phyloP scores from a whole-genome alignment of 169 alveolate genomes.

The Cryptosporidium parvum region DNA sequence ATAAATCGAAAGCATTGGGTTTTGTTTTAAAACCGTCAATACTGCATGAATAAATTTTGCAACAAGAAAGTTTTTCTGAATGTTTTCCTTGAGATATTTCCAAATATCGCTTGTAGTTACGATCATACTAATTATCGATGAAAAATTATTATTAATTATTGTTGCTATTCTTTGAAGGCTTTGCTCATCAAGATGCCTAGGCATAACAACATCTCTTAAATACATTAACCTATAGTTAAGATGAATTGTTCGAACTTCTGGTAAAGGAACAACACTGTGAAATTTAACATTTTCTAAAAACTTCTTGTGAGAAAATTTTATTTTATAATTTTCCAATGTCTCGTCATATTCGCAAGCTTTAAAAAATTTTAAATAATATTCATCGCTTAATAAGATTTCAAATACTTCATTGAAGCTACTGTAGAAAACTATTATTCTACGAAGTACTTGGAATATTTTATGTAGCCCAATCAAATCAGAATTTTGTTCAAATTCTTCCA shows the following conservation, averaged over 20 bases:
- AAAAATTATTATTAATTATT: conserved; percentile 78
- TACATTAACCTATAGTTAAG: conserved; percentile 80
- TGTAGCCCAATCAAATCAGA: conserved; percentile 26
- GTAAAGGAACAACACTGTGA: conserved; percentile 67
- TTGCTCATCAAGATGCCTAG: conserved; percentile 84
- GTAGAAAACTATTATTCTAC: conserved; percentile 52
- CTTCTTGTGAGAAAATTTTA: conserved; percentile 33
- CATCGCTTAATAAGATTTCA: conserved; percentile 64
- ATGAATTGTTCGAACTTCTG: conserved; percentile 66
- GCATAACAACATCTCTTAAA: conserved; percentile 84
- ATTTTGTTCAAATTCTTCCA: conserved; percentile 55
- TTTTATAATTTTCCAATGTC: conserved; percentile 49
- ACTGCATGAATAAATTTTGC: conserved; percentile 74
- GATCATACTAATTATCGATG: conserved; percentile 82
- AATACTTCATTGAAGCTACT: conserved; percentile 54
- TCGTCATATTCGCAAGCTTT: conserved; percentile 75
- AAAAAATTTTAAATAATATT: conserved; percentile 55
- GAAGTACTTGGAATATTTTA: conserved; percentile 55
- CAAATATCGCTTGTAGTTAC: conserved; percentile 67
- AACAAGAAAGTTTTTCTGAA: conserved; percentile 63
- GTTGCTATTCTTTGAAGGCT: conserved; percentile 81
- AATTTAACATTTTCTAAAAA: conserved; percentile 69
- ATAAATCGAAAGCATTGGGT: conserved; percentile 66
- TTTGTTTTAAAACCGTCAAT: conserved; percentile 56
- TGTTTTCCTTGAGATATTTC: conserved; percentile 60